These are phyloP conservation scores for Pugionium dolabratum DNA, from an alignment of 345 rosid genomes.

Conservation along the genomic window DNA sequence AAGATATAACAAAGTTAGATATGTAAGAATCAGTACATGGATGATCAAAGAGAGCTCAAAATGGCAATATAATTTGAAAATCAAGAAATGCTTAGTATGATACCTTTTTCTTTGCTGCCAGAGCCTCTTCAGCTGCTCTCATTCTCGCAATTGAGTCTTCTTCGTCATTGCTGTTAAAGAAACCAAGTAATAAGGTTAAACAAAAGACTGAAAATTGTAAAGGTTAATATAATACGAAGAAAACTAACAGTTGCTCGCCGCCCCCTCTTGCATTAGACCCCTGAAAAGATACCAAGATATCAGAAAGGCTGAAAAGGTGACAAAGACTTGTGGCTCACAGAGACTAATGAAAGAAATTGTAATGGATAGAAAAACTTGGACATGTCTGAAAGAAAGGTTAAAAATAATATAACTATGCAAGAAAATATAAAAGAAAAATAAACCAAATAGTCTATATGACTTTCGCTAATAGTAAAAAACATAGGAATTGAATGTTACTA, in stretches of 20 bases:
- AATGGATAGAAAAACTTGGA: not conserved
- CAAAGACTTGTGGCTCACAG: slow-evolving; percentile 14
- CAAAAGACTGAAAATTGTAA: slow-evolving; percentile 19
- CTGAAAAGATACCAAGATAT: slow-evolving; percentile 45
- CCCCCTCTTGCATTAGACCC: slow-evolving; percentile 50
- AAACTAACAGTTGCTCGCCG: slow-evolving; percentile 44
- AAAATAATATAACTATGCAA: not conserved
- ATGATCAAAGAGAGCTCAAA: slow-evolving; percentile 10
- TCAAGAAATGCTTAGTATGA: slow-evolving; percentile 3
- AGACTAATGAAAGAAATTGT: slow-evolving; percentile 1
- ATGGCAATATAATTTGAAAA: not conserved
- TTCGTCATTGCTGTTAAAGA: slow-evolving; percentile 56
- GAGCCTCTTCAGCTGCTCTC: slow-evolving; percentile 88
- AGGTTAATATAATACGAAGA: slow-evolving; percentile 20
- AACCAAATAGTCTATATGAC: slow-evolving; percentile 6
- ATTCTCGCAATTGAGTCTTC: slow-evolving; percentile 73
- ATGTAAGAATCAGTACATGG: slow-evolving; percentile 3
- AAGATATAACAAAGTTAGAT: slow-evolving; percentile 33
- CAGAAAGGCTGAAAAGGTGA: slow-evolving; percentile 22
- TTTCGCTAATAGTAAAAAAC: slow-evolving; percentile 15
- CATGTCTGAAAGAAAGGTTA: not conserved
- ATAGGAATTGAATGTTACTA: slow-evolving; percentile 12
- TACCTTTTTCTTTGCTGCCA: slow-evolving; percentile 83
- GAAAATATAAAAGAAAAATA: not conserved
- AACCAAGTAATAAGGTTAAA: slow-evolving; percentile 35